phyloP scores from a whole-genome alignment of 1,284 basidiomycete species.

The Cutaneotrichosporon curvatum region DNA sequence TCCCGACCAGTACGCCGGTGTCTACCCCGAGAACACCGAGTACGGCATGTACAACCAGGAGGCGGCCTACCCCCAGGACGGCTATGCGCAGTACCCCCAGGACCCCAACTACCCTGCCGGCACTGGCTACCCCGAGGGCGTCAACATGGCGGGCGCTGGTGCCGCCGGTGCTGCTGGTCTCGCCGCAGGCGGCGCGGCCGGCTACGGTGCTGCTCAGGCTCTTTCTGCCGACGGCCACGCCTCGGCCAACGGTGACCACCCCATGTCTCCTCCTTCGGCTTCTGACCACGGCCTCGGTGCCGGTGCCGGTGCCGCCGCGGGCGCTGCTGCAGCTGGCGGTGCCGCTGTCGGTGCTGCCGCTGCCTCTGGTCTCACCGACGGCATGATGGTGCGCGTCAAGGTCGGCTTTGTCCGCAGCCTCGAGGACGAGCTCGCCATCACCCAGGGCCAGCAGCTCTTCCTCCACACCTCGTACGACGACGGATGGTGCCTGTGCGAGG shows the following conservation, averaged over 20 bases:
- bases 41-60: conserved; percentile 11
- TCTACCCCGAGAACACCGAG: conserved; percentile 12
- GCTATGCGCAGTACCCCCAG: conserved; percentile 6
- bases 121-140: neutral
- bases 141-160: conserved; percentile 1
- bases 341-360: conserved; percentile 8
- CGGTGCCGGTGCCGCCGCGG: conserved; percentile 3
- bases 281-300: neutral
- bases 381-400: conserved; percentile 40
- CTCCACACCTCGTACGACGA: conserved; percentile 45
- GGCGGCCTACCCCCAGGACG: conserved; percentile 13
- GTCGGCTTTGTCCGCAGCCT: conserved; percentile 43
- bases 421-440: conserved; percentile 45
- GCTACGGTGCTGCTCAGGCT: conserved; percentile 4
- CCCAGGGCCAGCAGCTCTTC: conserved; percentile 44
- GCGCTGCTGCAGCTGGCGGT: conserved; percentile 1
- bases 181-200: conserved; percentile 6
- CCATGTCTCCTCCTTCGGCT: neutral
- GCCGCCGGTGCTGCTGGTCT: conserved; percentile 13
- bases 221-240: neutral
- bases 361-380: conserved; percentile 28
- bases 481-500: conserved; percentile 45
- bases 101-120: neutral
- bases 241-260: neutral
- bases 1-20: conserved; percentile 14